These are phyloP conservation scores for Stemphylium beticola DNA, from an alignment of 2,329 filamentous ascomycete species.

Conservation along the genomic window DNA sequence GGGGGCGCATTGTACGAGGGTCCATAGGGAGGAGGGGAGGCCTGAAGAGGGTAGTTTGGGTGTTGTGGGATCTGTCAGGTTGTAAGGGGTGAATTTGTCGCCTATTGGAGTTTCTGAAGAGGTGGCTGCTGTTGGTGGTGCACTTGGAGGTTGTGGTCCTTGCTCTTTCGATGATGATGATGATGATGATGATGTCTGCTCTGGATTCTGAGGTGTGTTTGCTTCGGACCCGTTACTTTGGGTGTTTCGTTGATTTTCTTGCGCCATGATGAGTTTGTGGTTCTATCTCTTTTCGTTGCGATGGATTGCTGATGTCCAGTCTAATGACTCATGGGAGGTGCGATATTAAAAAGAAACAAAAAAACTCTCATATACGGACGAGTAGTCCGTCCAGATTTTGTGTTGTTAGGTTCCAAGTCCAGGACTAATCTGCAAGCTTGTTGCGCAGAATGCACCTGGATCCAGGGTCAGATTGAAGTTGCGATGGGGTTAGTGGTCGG, in stretches of 20 bases:
- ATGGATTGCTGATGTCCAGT: background rate
- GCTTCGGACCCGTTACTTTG: too few relatives aligned
- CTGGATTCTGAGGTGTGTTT: background rate
- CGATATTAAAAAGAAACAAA: too few relatives aligned
- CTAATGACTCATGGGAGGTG: too few relatives aligned
- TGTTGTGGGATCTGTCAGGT: slow-evolving; percentile 28
- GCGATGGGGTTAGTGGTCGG: too few relatives aligned
- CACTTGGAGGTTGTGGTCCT: background rate
- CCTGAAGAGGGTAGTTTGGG: slow-evolving; percentile 28
- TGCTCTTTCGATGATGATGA: background rate
- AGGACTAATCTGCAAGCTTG: too few relatives aligned
- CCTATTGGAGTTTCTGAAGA: slow-evolving; percentile 1
- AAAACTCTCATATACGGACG: too few relatives aligned
- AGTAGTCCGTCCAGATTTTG: too few relatives aligned
- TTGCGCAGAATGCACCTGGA: too few relatives aligned
- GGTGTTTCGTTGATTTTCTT: background rate
- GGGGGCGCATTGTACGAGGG: slow-evolving; percentile 45
- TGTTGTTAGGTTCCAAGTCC: too few relatives aligned
- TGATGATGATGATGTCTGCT: background rate
- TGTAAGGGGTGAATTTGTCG: slow-evolving; percentile 43
- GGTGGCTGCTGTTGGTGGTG: background rate
- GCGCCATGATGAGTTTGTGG: background rate
- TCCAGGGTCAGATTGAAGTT: too few relatives aligned
- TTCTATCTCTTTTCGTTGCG: background rate
- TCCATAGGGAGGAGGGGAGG: slow-evolving; percentile 46